Base-by-base conservation (phyloP, 139 green algal species). In the Marvania coccoides region DNA sequence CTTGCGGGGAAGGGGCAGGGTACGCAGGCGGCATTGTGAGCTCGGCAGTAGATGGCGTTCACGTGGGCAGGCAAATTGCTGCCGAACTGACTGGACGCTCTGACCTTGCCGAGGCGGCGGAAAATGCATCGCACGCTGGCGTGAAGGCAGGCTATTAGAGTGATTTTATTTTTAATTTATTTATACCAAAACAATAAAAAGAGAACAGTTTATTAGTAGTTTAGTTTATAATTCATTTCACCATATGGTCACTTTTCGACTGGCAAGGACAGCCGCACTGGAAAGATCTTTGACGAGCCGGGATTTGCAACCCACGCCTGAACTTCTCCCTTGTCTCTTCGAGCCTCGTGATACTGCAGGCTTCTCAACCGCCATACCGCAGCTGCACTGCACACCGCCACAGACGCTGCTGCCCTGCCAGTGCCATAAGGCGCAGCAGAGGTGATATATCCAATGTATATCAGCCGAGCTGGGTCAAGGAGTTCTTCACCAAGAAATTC, bases 21-120 rank as follows among this genome's bases (percentile, higher is more conserved):
- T 93, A 94, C 64, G 89, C 89, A 3, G 89, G 89, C 23, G 89
- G 89, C 28, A 96, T 96, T 58, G 81, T 96, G 10, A 86, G 70
- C 3, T 82, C 88, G 6, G 85, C 86, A 3, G 88, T 96, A 26
- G 89, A 96, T 58, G 89, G 88, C 13, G 53, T 90, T 47, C 34
- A 57, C 9, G 72, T 86, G 39, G 82, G 67, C 3, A 23, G 47
- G 24, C 64, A 67, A 0, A 47, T 88, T 24, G 67, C 56, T 3
- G 69, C 47, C 2, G 23, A 65, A 28, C 61, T 84, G 45, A 53
- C 40, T 4, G 67, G 61, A 9, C 30, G 12, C 13, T 40, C 13
- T 47, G 9, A 15, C 7, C 35, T 26, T 8, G 7, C 13, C 7
- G 6, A 15, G 7, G 55, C 35, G 30, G 55, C 55, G 1, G n/a